Percentiles rank a stretch among this genome's conserved stretches.
These are phyloP conservation scores for Podaxis rugospora DNA, from an alignment of 768 basidiomycete genomes.

Conservation along the genomic window DNA sequence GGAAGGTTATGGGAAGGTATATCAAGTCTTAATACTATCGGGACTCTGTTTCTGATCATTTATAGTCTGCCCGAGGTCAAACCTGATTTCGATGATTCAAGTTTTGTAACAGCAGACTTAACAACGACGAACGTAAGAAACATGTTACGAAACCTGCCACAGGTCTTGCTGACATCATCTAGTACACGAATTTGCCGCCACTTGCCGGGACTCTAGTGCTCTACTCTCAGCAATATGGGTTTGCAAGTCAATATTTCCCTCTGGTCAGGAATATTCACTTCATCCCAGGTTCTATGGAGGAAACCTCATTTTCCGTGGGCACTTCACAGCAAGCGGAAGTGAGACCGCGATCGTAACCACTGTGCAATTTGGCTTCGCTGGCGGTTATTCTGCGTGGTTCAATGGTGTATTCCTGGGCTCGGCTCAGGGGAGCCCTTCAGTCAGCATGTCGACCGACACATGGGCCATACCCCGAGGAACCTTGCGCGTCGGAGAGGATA, in stretches of 20 bases:
- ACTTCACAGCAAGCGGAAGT: constrained; percentile 43
- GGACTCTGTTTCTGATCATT: constrained; percentile 18
- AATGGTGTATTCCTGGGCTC: constrained; percentile 48
- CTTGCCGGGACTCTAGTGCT: constrained; percentile 38
- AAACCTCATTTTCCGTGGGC: constrained; percentile 48
- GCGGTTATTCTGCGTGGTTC: constrained; percentile 48
- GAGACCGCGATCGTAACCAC: constrained; percentile 43
- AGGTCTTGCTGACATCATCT: neutral
- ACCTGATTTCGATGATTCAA: constrained; percentile 51
- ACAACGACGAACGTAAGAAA: constrained; percentile 65
- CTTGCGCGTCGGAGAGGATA: constrained; percentile 47
- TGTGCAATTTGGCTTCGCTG: constrained; percentile 46
- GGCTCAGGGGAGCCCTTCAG: constrained; percentile 58
- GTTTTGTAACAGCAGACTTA: constrained; percentile 64
- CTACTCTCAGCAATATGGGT: constrained; percentile 53
- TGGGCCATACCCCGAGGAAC: constrained; percentile 49
- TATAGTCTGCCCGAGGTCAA: constrained; percentile 72
- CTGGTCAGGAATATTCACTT: neutral
- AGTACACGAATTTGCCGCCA: constrained; percentile 49
- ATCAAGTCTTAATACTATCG: neutral
- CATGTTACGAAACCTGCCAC: neutral
- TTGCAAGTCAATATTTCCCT: constrained; percentile 3
- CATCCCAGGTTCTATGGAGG: constrained; percentile 44
- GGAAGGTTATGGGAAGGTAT: constrained; percentile 47
- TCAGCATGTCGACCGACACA: constrained; percentile 37